Percentiles rank a stretch among this genome's conserved stretches.
phyloP scores from a whole-genome alignment of 2,329 filamentous ascomycete species.

The Bipolaris gigantea region DNA sequence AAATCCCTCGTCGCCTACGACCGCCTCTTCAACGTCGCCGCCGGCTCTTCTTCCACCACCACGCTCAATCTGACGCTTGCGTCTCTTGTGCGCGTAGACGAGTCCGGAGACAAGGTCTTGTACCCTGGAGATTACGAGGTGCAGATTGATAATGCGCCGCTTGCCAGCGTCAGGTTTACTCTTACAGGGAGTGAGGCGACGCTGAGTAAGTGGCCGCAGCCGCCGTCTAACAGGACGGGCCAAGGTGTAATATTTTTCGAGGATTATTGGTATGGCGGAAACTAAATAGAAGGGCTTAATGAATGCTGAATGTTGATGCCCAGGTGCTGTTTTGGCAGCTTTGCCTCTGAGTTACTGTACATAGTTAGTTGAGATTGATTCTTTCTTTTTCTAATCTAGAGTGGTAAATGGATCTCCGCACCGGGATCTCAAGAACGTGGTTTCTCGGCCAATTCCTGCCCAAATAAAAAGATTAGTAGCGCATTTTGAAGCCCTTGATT shows the following conservation, averaged over 20 bases:
- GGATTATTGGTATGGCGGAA: conserved; percentile 28
- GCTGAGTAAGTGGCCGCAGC: conserved; percentile 36
- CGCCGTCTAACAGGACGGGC: conserved; percentile 25
- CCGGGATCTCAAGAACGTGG: no score
- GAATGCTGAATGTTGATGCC: no score
- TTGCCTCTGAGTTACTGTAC: no score
- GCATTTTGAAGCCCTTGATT: no score
- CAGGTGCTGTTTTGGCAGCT: no score
- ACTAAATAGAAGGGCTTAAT: conserved; percentile 4
- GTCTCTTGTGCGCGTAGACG: conserved; percentile 54
- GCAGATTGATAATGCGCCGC: conserved; percentile 25
- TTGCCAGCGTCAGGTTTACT: conserved; percentile 24
- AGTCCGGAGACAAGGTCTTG: conserved; percentile 55
- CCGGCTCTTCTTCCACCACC: conserved; percentile 40
- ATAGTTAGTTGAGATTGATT: no score
- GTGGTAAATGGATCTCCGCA: no score
- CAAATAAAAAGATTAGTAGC: no score
- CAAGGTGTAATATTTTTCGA: conserved; percentile 22
- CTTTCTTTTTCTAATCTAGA: no score
- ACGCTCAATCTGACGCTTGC: conserved; percentile 54
- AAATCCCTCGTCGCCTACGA: conserved; percentile 58
- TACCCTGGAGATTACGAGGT: conserved; percentile 57
- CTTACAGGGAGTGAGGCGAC: conserved; percentile 26
- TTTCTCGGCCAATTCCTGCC: no score
- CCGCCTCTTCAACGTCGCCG: conserved; percentile 48